Evolutionary conservation across 116 monocot species (phyloP).

Genomic region (Iris pallida): DNA sequence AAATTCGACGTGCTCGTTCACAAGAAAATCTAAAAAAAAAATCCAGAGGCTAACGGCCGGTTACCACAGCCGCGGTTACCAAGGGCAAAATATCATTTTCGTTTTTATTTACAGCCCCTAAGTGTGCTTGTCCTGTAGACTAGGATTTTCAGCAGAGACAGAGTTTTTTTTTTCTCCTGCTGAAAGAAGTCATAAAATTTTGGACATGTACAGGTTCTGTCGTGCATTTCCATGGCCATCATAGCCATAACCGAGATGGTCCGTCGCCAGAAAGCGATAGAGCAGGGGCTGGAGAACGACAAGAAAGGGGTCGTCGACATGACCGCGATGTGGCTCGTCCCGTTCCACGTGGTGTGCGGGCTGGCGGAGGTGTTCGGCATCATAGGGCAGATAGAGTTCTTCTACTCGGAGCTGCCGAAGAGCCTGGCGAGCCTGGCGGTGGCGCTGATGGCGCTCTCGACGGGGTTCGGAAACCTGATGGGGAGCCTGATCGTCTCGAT

Average conservation of each 20-base stretch:
- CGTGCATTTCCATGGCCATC: constrained; percentile 10
- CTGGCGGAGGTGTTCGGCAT: constrained; percentile 46
- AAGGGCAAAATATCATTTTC: too few relatives aligned
- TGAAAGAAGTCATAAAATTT: too few relatives aligned
- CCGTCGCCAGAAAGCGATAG: constrained; percentile 20
- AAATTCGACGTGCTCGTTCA: too few relatives aligned
- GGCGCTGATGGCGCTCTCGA: constrained; percentile 9
- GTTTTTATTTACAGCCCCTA: too few relatives aligned
- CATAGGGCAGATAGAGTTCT: constrained; percentile 67
- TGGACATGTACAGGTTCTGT: constrained; percentile 6
- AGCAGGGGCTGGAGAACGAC: constrained; percentile 11
- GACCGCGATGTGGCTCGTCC: constrained; percentile 51
- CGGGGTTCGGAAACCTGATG: constrained; percentile 27
- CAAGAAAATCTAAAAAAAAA: too few relatives aligned
- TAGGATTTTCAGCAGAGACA: too few relatives aligned
- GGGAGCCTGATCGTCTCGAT: constrained; percentile 22
- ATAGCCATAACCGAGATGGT: constrained; percentile 22
- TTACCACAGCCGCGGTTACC: too few relatives aligned
- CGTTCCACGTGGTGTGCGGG: constrained; percentile 38
- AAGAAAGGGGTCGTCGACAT: constrained; percentile 5
- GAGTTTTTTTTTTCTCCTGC: too few relatives aligned
- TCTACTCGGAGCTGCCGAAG: constrained; percentile 40
- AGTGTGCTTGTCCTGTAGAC: too few relatives aligned
- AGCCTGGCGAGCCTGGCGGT: constrained; percentile 27
- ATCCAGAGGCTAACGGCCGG: too few relatives aligned